A percentile compares a stretch with the other conserved stretches of the same genome.
Conservation (phyloP, 306 rosid genomes). For the Clitoria ternatea region DNA sequence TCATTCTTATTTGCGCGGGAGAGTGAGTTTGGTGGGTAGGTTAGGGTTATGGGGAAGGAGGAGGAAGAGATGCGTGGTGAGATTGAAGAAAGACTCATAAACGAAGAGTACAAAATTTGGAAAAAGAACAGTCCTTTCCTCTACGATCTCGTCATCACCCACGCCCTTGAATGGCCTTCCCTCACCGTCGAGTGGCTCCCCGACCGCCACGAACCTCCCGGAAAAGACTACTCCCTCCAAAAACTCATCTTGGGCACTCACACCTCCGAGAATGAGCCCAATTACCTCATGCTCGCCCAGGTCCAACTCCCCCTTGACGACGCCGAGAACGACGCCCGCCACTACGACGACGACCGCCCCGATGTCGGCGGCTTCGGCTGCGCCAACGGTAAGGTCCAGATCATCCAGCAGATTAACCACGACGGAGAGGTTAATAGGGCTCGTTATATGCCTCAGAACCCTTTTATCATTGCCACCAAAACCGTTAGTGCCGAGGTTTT, state of each 20-base stretch:
- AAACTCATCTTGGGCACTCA: slow-evolving; percentile 93
- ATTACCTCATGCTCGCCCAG: slow-evolving; percentile 94
- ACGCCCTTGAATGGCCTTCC: slow-evolving; percentile 99
- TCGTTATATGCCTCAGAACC: slow-evolving; percentile 92
- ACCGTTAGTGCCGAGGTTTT: slow-evolving; percentile 89
- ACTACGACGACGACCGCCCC: slow-evolving; percentile 79
- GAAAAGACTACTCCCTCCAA: slow-evolving; percentile 92
- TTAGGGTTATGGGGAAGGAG: slow-evolving; percentile 66
- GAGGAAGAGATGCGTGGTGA: slow-evolving; percentile 98
- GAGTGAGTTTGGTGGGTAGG: too few relatives aligned
- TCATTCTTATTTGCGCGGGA: too few relatives aligned
- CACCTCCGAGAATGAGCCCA: slow-evolving; percentile 94
- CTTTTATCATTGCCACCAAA: slow-evolving; percentile 86
- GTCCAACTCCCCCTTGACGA: slow-evolving; percentile 95
- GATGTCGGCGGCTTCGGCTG: slow-evolving; percentile 86
- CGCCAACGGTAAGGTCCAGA: slow-evolving; percentile 93
- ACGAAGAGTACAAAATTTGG: slow-evolving; percentile 99
- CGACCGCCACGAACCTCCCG: slow-evolving; percentile 82
- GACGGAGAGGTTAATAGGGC: slow-evolving; percentile 98
- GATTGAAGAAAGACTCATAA: slow-evolving; percentile 86
- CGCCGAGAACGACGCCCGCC: slow-evolving; percentile 92
- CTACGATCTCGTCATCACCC: slow-evolving; percentile 91
- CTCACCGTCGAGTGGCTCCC: slow-evolving; percentile 98
- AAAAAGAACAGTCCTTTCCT: slow-evolving; percentile 95
- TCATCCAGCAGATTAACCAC: slow-evolving; percentile 94